Evolutionary conservation across 2,329 filamentous ascomycete genomes (phyloP), one percentile per base, ranked within the genome.

Genomic region (Penicillium rolfsii): DNA sequence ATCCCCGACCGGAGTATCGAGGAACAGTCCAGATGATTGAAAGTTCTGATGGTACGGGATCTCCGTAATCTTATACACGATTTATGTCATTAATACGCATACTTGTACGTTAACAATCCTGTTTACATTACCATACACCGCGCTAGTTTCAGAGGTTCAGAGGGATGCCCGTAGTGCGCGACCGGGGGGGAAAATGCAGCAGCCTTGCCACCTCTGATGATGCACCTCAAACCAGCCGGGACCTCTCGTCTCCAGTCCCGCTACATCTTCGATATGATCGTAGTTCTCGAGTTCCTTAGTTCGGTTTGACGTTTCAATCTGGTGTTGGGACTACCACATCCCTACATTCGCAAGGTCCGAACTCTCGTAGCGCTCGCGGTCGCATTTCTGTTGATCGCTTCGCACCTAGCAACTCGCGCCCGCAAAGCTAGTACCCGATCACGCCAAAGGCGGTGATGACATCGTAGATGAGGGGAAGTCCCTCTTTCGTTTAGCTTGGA

Each of bases 91-190:
- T 48, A 48, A n/a, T 48, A 48, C 45, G 12, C 14, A 28, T n/a
- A 16, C 11, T 7, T 9, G 22, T 50, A 35, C 48, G 28, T 11
- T 50, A 50, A 30, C 19, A 9, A 9, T n/a, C 30, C 28, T 6
- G 4, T 7, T 35, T 16, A 50, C 48, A 35, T 16, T 50, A 50
- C 30, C 48, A 30, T 33, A 50, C 48, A 12, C 14, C 35, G 52
- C 55, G 57, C 59, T 63, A 62, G 58, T 63, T 46, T 14, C 12
- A 30, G 28, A 28, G 12, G 12, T 16, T 24, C 45, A 61, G 59
- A 50, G 61, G 64, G 66, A 68, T 64, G 58, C 59, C 55, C 61
- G 59, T 63, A 67, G 62, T 67, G 63, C 64, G 61, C 60, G 52
- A 26, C 60, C 60, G 60, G 65, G 64, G 64, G 64, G 55, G 58